phyloP scores from a whole-genome alignment of 805 yeast genomes.

The Candida michaelii region DNA sequence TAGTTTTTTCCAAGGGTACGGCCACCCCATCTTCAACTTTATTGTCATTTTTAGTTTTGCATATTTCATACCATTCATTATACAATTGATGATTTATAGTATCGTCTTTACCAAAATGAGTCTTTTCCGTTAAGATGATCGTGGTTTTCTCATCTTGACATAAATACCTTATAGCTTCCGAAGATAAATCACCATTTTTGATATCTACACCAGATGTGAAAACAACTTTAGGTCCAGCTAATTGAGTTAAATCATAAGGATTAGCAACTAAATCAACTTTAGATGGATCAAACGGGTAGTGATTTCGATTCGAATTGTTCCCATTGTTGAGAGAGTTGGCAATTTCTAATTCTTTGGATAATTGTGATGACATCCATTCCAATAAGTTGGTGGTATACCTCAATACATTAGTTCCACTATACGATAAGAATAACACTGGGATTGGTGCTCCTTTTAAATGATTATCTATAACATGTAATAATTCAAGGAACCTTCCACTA shows the following conservation, averaged over 20 bases:
- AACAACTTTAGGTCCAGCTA: slow-evolving; percentile 74
- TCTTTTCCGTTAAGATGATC: slow-evolving; percentile 70
- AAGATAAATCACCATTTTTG: slow-evolving; percentile 61
- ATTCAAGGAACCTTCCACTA: slow-evolving; percentile 78
- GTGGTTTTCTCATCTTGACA: slow-evolving; percentile 69
- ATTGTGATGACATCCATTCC: slow-evolving; percentile 93
- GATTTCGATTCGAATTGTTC: slow-evolving; percentile 42
- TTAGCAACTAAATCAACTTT: slow-evolving; percentile 55
- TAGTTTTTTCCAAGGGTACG: slow-evolving; percentile 48
- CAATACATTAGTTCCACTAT: slow-evolving; percentile 73
- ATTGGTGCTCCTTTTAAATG: slow-evolving; percentile 57
- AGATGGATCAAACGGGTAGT: slow-evolving; percentile 76
- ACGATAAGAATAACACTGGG: slow-evolving; percentile 76
- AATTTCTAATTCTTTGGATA: slow-evolving; percentile 81
- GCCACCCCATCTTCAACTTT: slow-evolving; percentile 59
- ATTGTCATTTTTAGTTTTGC: slow-evolving; percentile 33
- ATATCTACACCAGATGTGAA: slow-evolving; percentile 71
- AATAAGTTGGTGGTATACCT: slow-evolving; percentile 84
- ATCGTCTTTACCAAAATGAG: slow-evolving; percentile 36
- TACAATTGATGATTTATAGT: slow-evolving; percentile 53
- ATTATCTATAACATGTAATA: slow-evolving; percentile 70
- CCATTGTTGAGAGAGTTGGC: slow-evolving; percentile 20
- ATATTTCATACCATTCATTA: slow-evolving; percentile 51
- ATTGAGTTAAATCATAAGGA: slow-evolving; percentile 52
- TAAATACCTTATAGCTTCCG: slow-evolving; percentile 51